Conservation (phyloP, 306 rosid genomes). For the Vachellia collinsii region DNA sequence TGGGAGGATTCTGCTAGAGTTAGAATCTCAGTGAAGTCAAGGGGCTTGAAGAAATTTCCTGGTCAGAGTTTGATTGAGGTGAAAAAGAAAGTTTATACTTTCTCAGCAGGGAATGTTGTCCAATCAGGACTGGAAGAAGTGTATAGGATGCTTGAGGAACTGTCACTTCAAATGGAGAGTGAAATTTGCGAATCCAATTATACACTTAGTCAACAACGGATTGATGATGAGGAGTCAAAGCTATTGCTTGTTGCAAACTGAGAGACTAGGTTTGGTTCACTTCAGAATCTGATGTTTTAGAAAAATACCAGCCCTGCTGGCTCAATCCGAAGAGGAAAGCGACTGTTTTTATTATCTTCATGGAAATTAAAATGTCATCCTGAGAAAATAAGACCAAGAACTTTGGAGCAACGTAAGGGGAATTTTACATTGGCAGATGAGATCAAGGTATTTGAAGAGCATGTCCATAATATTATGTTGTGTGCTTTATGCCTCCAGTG, state of each 20-base stretch:
- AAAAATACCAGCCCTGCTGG: background rate
- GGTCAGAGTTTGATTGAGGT: slow-evolving; percentile 90
- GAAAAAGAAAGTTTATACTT: slow-evolving; percentile 60
- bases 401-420: background rate
- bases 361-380: background rate
- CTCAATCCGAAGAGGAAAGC: background rate
- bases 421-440: background rate
- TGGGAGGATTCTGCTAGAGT: slow-evolving; percentile 89
- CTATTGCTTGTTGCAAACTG: slow-evolving; percentile 36
- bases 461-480: background rate
- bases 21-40: slow-evolving; percentile 68
- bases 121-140: slow-evolving; percentile 52
- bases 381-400: background rate
- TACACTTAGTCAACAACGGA: slow-evolving; percentile 32
- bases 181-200: slow-evolving; percentile 35
- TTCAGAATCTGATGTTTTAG: background rate
- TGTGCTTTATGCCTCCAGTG: background rate
- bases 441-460: background rate
- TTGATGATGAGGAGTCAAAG: slow-evolving; percentile 30
- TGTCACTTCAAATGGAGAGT: slow-evolving; percentile 66
- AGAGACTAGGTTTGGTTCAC: slow-evolving; percentile 34
- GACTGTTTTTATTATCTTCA: background rate
- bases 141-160: slow-evolving; percentile 52
- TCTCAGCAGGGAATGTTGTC: slow-evolving; percentile 64
- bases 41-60: slow-evolving; percentile 67